phyloP scores from a whole-genome alignment of 2,329 filamentous ascomycete species.

The Aphanocladium album region DNA sequence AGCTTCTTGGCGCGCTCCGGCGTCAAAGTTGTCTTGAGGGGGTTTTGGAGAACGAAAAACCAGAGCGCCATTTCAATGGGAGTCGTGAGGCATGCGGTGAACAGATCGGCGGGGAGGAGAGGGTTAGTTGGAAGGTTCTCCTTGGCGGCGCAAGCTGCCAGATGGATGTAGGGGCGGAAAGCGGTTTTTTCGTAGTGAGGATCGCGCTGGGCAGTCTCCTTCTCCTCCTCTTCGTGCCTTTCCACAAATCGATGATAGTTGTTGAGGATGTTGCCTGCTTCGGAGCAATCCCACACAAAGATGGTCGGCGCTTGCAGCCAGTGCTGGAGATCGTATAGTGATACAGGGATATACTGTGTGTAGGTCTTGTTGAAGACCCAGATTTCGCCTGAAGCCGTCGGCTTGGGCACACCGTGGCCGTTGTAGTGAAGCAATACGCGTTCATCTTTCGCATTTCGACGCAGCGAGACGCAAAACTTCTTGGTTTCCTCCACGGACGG shows the following conservation, averaged over 20 bases:
- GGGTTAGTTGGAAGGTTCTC: slow-evolving; percentile 96
- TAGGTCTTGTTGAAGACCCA: slow-evolving; percentile 99
- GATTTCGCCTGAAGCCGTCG: slow-evolving; percentile 91
- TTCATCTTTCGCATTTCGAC: slow-evolving; percentile 92
- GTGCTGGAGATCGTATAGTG: slow-evolving; percentile 87
- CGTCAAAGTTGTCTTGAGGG: slow-evolving; percentile 61
- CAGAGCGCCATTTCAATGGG: slow-evolving; percentile 96
- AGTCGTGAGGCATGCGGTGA: slow-evolving; percentile 92
- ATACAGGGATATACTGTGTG: slow-evolving; percentile 97
- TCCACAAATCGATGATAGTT: slow-evolving; percentile 94
- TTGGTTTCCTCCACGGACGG: slow-evolving; percentile 96
- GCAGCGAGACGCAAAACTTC: slow-evolving; percentile 86
- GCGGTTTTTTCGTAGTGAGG: slow-evolving; percentile 76
- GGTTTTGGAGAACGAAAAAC: slow-evolving; percentile 94
- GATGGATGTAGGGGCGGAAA: slow-evolving; percentile 70
- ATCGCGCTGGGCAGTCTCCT: slow-evolving; percentile 69
- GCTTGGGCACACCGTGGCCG: slow-evolving; percentile 92
- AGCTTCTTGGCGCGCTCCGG: slow-evolving; percentile 84
- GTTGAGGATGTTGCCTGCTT: slow-evolving; percentile 89
- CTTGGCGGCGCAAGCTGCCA: slow-evolving; percentile 84
- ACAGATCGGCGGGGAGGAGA: slow-evolving; percentile 85
- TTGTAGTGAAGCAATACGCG: slow-evolving; percentile 98
- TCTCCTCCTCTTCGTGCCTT: slow-evolving; percentile 88
- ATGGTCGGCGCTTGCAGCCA: slow-evolving; percentile 95
- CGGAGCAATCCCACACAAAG: slow-evolving; percentile 97